Evolutionary conservation across 495 filamentous ascomycete species (phyloP).

Genomic region (Neurospora intermedia): DNA sequence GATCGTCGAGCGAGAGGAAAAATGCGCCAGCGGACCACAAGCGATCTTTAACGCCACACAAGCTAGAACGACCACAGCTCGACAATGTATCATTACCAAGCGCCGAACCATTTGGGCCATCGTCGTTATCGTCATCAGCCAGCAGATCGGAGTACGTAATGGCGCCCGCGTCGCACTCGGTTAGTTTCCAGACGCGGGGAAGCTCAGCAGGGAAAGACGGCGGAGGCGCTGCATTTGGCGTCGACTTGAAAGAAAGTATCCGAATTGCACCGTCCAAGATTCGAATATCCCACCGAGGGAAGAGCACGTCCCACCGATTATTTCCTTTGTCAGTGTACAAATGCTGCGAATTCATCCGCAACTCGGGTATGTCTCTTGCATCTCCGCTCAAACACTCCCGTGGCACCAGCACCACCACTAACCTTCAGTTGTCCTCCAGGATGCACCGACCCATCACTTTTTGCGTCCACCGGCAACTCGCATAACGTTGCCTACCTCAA

Average conservation of each 20-base stretch:
- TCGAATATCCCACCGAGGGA: slow-evolving; percentile 20
- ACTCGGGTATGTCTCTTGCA: slow-evolving; percentile 4
- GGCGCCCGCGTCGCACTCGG: not conserved
- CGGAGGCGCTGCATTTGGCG: slow-evolving; percentile 3
- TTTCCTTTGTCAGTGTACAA: slow-evolving; percentile 20
- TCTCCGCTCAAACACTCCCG: too few relatives aligned
- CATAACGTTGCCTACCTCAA: slow-evolving; percentile 15
- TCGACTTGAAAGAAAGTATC: slow-evolving; percentile 17
- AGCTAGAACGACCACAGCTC: not conserved
- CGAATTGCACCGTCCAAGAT: slow-evolving; percentile 15
- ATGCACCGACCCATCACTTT: slow-evolving; percentile 9
- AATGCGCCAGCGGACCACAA: not conserved
- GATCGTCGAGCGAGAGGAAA: not conserved
- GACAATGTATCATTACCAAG: not conserved
- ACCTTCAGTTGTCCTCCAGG: not conserved
- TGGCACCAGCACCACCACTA: not conserved
- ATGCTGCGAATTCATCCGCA: slow-evolving; percentile 21
- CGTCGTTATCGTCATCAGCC: not conserved
- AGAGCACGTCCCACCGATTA: slow-evolving; percentile 13
- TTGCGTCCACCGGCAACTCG: slow-evolving; percentile 13
- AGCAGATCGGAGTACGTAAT: not conserved
- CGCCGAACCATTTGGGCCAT: not conserved
- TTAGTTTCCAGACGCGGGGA: not conserved
- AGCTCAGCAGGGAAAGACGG: not conserved
- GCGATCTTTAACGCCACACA: not conserved